phyloP scores from a whole-genome alignment of 192 early-diverging fungal genomes.

The Entomortierella chlamydospora region DNA sequence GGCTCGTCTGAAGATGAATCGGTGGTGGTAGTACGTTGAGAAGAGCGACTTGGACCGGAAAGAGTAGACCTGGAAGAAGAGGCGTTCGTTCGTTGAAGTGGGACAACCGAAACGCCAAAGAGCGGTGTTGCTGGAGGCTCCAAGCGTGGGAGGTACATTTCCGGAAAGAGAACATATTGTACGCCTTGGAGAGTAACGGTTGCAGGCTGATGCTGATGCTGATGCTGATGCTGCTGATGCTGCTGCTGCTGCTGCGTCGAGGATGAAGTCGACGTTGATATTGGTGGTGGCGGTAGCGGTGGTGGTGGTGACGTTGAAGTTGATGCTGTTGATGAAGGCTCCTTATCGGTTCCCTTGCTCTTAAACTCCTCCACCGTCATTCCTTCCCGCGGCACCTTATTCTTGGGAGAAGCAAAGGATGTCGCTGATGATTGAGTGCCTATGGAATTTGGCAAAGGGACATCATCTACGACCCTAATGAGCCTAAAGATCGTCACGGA shows the following conservation, averaged over 20 bases:
- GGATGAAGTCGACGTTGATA: not conserved
- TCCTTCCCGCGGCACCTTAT: too few relatives aligned
- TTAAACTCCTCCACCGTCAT: too few relatives aligned
- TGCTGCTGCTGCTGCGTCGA: too few relatives aligned
- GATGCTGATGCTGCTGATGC: too few relatives aligned
- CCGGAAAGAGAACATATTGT: slow-evolving; percentile 42
- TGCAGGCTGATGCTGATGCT: not conserved
- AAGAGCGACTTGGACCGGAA: too few relatives aligned
- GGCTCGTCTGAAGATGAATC: not conserved
- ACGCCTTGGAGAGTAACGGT: slow-evolving; percentile 1
- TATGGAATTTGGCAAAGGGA: not conserved
- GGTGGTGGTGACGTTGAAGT: not conserved
- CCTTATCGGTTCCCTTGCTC: too few relatives aligned
- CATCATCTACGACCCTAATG: slow-evolving; percentile 23
- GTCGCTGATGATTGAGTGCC: not conserved
- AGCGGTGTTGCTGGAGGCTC: slow-evolving; percentile 26
- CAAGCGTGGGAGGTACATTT: slow-evolving; percentile 42
- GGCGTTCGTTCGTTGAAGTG: slow-evolving; percentile 1
- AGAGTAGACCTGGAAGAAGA: too few relatives aligned
- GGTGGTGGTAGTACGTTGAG: not conserved
- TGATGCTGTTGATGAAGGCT: too few relatives aligned
- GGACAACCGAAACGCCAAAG: slow-evolving; percentile 24
- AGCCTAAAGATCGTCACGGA: slow-evolving; percentile 38
- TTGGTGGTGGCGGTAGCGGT: too few relatives aligned
- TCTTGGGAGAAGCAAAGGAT: too few relatives aligned